Evolutionary conservation across 768 basidiomycete species (phyloP), one percentile per base, ranked within the genome.

Genomic region (Boletellus emodensis): DNA sequence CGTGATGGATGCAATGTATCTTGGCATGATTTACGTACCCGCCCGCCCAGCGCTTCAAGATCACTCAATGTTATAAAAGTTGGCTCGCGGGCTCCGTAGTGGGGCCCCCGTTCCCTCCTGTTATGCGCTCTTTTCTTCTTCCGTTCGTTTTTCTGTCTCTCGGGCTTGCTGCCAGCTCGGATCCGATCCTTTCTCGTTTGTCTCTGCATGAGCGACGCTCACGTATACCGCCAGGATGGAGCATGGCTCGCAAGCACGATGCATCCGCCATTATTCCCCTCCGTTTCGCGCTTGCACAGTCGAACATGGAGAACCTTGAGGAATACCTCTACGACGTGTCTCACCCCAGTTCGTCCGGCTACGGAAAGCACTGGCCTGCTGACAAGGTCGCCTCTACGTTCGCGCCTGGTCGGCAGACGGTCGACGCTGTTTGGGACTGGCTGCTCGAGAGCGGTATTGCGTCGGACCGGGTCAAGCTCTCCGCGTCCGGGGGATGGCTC

Each of bases 301-400:
- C 59, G 38, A 77, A 79, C 52, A 48, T 75, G 7, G 59, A 73
- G 46, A 42, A 62, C 33, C 53, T 79, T 13, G 74, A 76, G 18
- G 68, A 72, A 45, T 58, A 67, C 40, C 71, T 79, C 36, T 61
- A 72, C 52, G 65, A 72, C 3, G 69, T 79, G 12, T 69, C 77
- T 0, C 71, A 75, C 48, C 77, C 77, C 6, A 54, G 62, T 14
- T 79, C 78, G 8, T 60, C 67, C 14, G 68, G 60, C 47, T 79
- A 76, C 40, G 77, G 76, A 1, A 66, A 73, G 30, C 78, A 79
- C 48, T 77, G 75, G 74, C 63, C 72, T 1, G 60, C 76, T 1
- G 57, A 54, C 18, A 53, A 67, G 24, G 61, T 79, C 43, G 71
- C 70, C 18, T 62, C 71, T n/a, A 67, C 59, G 41, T 79, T 79